Base-by-base conservation (phyloP, 805 yeast genomes). In the Debaryomyces maramus region DNA sequence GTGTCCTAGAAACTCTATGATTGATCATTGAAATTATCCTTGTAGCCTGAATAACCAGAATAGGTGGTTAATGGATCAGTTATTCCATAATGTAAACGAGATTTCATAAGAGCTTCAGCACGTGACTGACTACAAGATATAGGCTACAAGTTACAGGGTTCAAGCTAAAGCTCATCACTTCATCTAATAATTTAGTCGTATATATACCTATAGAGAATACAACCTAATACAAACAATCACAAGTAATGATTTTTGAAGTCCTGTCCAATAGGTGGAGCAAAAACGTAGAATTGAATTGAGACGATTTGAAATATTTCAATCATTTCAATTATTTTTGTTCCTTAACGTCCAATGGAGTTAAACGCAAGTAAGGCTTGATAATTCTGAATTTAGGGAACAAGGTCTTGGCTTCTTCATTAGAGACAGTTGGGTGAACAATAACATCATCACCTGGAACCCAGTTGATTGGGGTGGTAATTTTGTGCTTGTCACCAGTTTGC, bases 361-460 rank as follows among this genome's bases (percentile, higher is more conserved):
- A 70, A 70, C 96, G 85, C 67, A 89, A 77, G 80, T 89, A 89
- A 47, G 97, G 95, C 77, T 87, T 89, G 65, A 89, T 82, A 61
- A 81, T 84, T 61, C 78, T 80, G 75, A 88, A 88, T 49, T 83
- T 81, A 51, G 96, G 96, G 69, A 86, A 89, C 70, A 87, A 86
- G 55, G 78, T 78, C 72, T 80, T 77, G 38, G 74, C 75, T 53
- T 68, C 74, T 52, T 60, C 66, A 62, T 87, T 85, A 42, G 84
- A 75, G 41, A 90, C 86, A 34, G 83, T 67, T 50, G 96, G 95
- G 59, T 95, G 97, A 48, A 90, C 85, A 62, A 89, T 89, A 42
- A 90, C 97, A 61, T 89, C 97, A 55, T 87, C 79, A 51, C 96
- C 96, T 40, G 77, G 81, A 43, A 73, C 75, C 97, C 97, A 89